These are phyloP conservation scores for Suillus bovinus DNA, from an alignment of 768 basidiomycete genomes.

Conservation along the genomic window DNA sequence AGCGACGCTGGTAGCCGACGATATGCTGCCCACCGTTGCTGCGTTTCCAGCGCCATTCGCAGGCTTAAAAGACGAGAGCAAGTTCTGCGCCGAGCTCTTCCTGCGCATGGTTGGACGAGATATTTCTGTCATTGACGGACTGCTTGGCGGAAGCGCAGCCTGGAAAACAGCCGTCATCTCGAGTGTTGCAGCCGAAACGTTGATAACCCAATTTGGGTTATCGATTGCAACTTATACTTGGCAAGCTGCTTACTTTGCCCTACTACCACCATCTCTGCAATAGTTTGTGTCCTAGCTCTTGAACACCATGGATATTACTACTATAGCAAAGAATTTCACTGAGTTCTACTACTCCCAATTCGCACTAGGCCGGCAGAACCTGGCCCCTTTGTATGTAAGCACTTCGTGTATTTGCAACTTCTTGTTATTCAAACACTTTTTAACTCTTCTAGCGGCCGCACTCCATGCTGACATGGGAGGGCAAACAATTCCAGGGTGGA, in stretches of 20 bases:
- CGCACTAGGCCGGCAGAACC: slow-evolving; percentile 55
- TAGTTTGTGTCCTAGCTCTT: slow-evolving; percentile 19
- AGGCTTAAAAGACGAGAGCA: slow-evolving; percentile 71
- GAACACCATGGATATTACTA: slow-evolving; percentile 70
- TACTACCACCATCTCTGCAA: slow-evolving; percentile 11
- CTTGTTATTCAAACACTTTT: slow-evolving; percentile 31
- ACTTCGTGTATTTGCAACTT: slow-evolving; percentile 4
- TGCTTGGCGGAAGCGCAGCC: slow-evolving; percentile 19
- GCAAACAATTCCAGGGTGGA: slow-evolving; percentile 53
- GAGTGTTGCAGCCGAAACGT: slow-evolving; percentile 7
- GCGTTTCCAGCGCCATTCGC: slow-evolving; percentile 22
- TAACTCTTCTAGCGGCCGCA: slow-evolving; percentile 53
- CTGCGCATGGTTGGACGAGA: slow-evolving; percentile 70
- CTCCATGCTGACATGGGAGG: slow-evolving; percentile 91
- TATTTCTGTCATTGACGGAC: slow-evolving; percentile 30
- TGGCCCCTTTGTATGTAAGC: slow-evolving; percentile 80
- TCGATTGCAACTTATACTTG: slow-evolving; percentile 1
- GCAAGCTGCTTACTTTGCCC: slow-evolving; percentile 4
- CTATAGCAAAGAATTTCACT: slow-evolving; percentile 77
- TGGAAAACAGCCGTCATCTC: slow-evolving; percentile 22
- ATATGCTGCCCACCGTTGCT: slow-evolving; percentile 37
- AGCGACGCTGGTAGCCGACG: slow-evolving; percentile 38
- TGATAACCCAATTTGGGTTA: slow-evolving; percentile 18
- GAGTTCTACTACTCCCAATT: slow-evolving; percentile 85
- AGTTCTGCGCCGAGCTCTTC: slow-evolving; percentile 84